These are phyloP conservation scores for Phytophthora palmivora DNA, from an alignment of 352 stramenopile genomes.

Conservation along the genomic window DNA sequence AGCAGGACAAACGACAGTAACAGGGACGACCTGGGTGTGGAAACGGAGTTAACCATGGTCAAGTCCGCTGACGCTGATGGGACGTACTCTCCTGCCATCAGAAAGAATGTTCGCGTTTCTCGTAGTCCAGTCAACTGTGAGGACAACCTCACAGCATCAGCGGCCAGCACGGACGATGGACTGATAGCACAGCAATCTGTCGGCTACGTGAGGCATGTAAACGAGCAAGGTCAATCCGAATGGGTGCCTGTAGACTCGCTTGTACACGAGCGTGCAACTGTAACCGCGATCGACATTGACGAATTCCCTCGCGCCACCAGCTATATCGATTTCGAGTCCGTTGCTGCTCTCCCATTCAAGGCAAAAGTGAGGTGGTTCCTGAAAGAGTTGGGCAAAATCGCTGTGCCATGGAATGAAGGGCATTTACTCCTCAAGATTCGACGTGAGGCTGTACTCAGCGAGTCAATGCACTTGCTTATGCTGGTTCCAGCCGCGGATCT, in stretches of 20 bases:
- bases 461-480: slow-evolving; percentile 88
- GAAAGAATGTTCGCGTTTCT: slow-evolving; percentile 49
- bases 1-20: too few relatives aligned
- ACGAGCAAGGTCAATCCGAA: slow-evolving; percentile 69
- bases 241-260: slow-evolving; percentile 79
- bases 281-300: slow-evolving; percentile 71
- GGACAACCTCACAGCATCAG: slow-evolving; percentile 19
- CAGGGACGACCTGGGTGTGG: slow-evolving; percentile 45
- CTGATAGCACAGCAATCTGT: slow-evolving; percentile 77
- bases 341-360: slow-evolving; percentile 75
- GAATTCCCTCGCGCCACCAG: slow-evolving; percentile 77
- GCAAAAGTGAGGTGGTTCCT: slow-evolving; percentile 84
- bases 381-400: slow-evolving; percentile 78
- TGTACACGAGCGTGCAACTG: slow-evolving; percentile 50
- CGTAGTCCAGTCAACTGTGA: slow-evolving; percentile 4
- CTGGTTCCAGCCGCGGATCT: slow-evolving; percentile 74
- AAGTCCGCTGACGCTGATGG: slow-evolving; percentile 41
- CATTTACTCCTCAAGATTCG: slow-evolving; percentile 84
- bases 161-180: slow-evolving; percentile 21
- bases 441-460: slow-evolving; percentile 72
- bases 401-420: slow-evolving; percentile 78
- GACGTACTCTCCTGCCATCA: slow-evolving; percentile 60
- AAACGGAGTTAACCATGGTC: slow-evolving; percentile 80
- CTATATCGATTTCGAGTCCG: slow-evolving; percentile 79
- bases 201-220: slow-evolving; percentile 78